Evolutionary conservation across 352 stramenopile species (phyloP).

Genomic region (Phytophthora cactorum): DNA sequence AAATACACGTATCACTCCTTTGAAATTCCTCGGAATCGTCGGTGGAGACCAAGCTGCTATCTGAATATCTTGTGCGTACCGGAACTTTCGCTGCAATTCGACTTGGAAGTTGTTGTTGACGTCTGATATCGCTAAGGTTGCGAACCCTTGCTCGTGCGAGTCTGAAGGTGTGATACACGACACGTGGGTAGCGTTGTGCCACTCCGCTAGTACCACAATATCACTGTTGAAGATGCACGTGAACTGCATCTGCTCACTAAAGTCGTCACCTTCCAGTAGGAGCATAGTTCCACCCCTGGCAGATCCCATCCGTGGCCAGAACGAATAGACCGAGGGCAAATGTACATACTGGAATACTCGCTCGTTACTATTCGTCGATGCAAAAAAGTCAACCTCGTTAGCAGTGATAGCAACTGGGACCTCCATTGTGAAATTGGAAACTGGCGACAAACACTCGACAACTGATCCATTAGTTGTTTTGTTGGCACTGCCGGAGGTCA

Average conservation of each 20-base stretch:
- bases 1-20: constrained; percentile 38
- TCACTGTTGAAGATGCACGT: constrained; percentile 43
- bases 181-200: constrained; percentile 40
- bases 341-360: constrained; percentile 32
- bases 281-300: constrained; percentile 44
- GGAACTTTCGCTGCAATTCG: constrained; percentile 37
- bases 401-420: constrained; percentile 37
- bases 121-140: constrained; percentile 34
- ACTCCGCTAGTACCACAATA: constrained; percentile 9
- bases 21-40: constrained; percentile 44
- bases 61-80: constrained; percentile 33
- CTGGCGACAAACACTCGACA: constrained; percentile 39
- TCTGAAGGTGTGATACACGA: constrained; percentile 32
- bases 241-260: constrained; percentile 27
- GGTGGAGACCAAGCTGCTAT: constrained; percentile 19
- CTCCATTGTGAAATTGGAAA: constrained; percentile 1
- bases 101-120: constrained; percentile 25
- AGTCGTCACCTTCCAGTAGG: constrained; percentile 35
- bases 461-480: constrained; percentile 11
- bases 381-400: constrained; percentile 57
- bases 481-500: constrained; percentile 1
- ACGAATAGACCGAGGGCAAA: constrained; percentile 29
- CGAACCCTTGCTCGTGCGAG: constrained; percentile 2
- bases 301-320: constrained; percentile 38
- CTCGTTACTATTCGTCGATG: constrained; percentile 3